Base-by-base conservation (phyloP, 768 basidiomycete genomes). In the Symmetrospora coprosmae region DNA sequence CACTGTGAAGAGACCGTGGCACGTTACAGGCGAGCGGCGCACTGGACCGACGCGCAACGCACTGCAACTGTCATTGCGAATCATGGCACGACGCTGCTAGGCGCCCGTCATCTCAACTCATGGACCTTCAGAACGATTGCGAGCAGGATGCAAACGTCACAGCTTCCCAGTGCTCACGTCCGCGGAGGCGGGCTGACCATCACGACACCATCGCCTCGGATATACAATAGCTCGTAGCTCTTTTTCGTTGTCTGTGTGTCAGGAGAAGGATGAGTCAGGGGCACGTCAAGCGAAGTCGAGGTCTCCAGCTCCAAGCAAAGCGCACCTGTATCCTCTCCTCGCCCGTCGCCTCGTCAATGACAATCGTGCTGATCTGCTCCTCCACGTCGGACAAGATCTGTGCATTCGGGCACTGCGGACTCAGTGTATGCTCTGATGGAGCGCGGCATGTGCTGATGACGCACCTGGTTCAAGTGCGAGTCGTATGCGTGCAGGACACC, bases 191-290 rank as follows among this genome's bases (percentile, higher is more conserved):
- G 61, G 39, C 59, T 62, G 28, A 62, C 60, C 7, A 61, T 48
- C 23, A 61, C 60, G 9, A 61, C 60, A 49, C 60, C 60, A 41
- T 61, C 60, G 17, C 58, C 47, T 72, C 94, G 78, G 1, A 99
- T 91, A 69, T 96, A 99, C 39, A 99, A 77, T 92, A 99, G 97
- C 50, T 92, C 88, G 79, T 91, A 82, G 72, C 87, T 89, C 68
- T 92, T 78, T 74, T 89, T 90, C 60, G 86, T 87, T 21, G 88
- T 81, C 90, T 92, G 69, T 13, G 35, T 1, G 46, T 33, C 19
- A 47, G 45, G n/a, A 47, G 13, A 38, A 61, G 31, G 14, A 5
- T 21, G 34, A 23, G 2, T 41, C 4, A 28, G 19, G 1, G 13
- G 33, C 25, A 21, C 60, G 7, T 25, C 31, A 30, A 21, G 14